A percentile compares a stretch with the other conserved stretches of the same genome.
Evolutionary conservation across 2,329 filamentous ascomycete species (phyloP).

Genomic region (Penicillium palitans): DNA sequence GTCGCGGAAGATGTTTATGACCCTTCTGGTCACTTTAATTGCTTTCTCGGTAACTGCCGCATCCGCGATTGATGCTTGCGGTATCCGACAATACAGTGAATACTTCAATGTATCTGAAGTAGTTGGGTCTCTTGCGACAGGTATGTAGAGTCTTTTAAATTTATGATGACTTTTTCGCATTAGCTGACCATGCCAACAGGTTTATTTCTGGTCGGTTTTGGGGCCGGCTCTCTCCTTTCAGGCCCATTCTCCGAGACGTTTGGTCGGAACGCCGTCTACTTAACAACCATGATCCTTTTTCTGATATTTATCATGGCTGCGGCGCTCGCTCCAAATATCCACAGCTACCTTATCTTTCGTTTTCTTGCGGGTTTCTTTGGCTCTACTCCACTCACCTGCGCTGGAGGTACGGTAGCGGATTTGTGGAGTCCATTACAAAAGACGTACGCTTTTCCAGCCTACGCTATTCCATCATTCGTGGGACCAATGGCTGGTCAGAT

Average conservation of each 20-base stretch:
- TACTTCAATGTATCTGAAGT: conserved; percentile 53
- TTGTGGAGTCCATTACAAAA: conserved; percentile 50
- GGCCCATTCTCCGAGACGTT: conserved; percentile 53
- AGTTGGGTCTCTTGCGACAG: conserved; percentile 53
- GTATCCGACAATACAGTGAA: conserved; percentile 46
- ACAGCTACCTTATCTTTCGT: conserved; percentile 50
- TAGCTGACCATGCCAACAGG: not conserved
- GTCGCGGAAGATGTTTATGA: conserved; percentile 38
- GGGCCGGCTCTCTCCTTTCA: conserved; percentile 49
- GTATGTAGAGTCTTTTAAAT: conserved; percentile 12
- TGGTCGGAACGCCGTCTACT: conserved; percentile 52
- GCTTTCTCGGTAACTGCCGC: conserved; percentile 54
- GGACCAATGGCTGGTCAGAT: conserved; percentile 29
- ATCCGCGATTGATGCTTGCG: conserved; percentile 54
- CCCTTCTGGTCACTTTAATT: conserved; percentile 50
- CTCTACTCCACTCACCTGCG: conserved; percentile 47
- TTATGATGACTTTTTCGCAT: not conserved
- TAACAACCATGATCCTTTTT: conserved; percentile 48
- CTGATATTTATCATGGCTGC: conserved; percentile 52
- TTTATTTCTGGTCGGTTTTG: conserved; percentile 46
- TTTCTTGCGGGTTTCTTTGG: conserved; percentile 53
- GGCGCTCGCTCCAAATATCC: conserved; percentile 50
- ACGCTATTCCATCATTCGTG: conserved; percentile 48
- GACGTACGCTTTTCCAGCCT: conserved; percentile 52
- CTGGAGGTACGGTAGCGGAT: conserved; percentile 49